Percentiles rank a stretch among this genome's conserved stretches.
Evolutionary conservation across 306 rosid species (phyloP).

Genomic region (Trifolium repens): DNA sequence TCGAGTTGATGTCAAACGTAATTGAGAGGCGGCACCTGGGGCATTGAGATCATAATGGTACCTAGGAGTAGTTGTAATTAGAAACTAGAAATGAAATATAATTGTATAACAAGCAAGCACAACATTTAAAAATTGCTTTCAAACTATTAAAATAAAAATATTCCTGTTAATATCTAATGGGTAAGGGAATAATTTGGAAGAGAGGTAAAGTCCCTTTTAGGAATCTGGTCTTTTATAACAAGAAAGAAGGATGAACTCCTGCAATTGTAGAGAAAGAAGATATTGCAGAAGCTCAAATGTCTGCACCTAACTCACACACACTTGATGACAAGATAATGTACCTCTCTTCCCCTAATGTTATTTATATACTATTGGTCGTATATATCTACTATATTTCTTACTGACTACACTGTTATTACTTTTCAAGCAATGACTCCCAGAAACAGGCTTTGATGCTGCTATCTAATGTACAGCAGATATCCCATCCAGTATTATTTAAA

Average conservation of each 20-base stretch:
- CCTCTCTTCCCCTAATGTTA: neutral
- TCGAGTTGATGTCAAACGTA: constrained; percentile 85
- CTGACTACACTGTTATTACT: neutral
- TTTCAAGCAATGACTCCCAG: neutral
- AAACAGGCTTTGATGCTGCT: neutral
- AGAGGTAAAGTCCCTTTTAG: neutral
- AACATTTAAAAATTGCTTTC: neutral
- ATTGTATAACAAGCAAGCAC: constrained; percentile 5
- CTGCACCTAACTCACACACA: neutral
- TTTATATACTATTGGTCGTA: neutral
- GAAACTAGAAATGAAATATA: constrained; percentile 29
- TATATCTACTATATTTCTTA: neutral
- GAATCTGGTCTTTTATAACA: neutral
- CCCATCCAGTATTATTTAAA: neutral
- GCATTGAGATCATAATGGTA: constrained; percentile 80
- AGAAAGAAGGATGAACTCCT: constrained; percentile 1
- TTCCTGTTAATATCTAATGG: constrained; percentile 3
- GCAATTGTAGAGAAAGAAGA: neutral
- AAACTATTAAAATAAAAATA: constrained; percentile 26
- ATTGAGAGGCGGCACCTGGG: constrained; percentile 86
- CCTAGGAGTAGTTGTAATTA: constrained; percentile 56
- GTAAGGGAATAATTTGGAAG: neutral
- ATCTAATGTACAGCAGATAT: neutral
- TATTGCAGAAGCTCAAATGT: constrained; percentile 9
- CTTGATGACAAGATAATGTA: neutral